These are phyloP conservation scores for Jatropha multifida DNA, from an alignment of 441 rosid species.

Conservation along the genomic window DNA sequence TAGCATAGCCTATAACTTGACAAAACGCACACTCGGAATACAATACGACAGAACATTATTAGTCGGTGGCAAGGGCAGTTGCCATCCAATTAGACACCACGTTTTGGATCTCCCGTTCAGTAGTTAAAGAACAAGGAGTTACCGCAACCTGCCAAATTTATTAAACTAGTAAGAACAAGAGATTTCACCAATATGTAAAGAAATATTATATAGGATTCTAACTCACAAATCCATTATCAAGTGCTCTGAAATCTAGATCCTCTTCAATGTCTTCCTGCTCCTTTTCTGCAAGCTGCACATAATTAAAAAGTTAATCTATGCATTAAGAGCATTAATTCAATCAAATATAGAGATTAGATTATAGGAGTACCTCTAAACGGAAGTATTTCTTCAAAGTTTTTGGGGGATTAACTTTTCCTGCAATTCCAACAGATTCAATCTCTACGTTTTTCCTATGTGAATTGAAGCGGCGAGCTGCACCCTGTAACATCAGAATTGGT, in stretches of 20 bases:
- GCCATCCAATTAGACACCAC: slow-evolving; percentile 31
- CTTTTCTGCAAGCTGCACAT: slow-evolving; percentile 31
- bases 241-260: slow-evolving; percentile 38
- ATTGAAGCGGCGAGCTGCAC: slow-evolving; percentile 70
- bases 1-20: too few species aligned
- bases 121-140: slow-evolving; percentile 22
- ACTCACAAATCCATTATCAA: slow-evolving; percentile 52
- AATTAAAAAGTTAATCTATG: neutral
- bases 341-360: too few species aligned
- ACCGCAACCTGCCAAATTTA: slow-evolving; percentile 25
- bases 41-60: neutral
- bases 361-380: slow-evolving; percentile 58
- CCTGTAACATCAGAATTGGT: slow-evolving; percentile 36
- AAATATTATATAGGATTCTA: neutral
- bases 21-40: neutral
- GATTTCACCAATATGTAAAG: too few species aligned
- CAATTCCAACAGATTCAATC: slow-evolving; percentile 76
- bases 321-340: neutral
- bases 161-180: neutral
- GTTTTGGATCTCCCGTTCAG: slow-evolving; percentile 12
- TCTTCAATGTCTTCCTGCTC: slow-evolving; percentile 32
- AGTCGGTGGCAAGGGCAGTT: slow-evolving; percentile 8
- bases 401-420: slow-evolving; percentile 51
- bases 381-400: slow-evolving; percentile 54
- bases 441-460: slow-evolving; percentile 56